phyloP scores from a whole-genome alignment of 768 basidiomycete genomes.

The Mycena sanguinolenta region DNA sequence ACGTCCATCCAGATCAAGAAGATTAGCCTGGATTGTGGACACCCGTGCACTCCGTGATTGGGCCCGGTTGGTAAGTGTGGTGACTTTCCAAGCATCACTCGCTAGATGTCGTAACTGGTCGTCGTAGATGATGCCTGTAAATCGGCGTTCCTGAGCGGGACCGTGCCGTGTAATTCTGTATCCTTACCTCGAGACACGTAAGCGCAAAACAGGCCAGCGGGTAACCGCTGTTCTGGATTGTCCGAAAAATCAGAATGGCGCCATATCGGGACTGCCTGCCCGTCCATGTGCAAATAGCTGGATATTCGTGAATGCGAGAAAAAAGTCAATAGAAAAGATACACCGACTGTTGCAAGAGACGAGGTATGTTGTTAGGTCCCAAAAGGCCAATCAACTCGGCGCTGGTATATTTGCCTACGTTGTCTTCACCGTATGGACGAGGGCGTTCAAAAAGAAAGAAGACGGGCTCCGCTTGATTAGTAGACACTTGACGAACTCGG shows the following conservation, averaged over 20 bases:
- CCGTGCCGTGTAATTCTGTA: no score
- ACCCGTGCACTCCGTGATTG: slow-evolving; percentile 36
- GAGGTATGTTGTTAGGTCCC: slow-evolving; percentile 35
- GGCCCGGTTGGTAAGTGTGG: slow-evolving; percentile 37
- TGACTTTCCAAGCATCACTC: slow-evolving; percentile 36
- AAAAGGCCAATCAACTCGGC: slow-evolving; percentile 35
- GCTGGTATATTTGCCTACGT: slow-evolving; percentile 37
- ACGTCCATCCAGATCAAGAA: slow-evolving; percentile 37
- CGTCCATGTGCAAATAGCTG: slow-evolving; percentile 37
- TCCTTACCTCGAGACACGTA: slow-evolving; percentile 30
- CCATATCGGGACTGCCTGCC: slow-evolving; percentile 36
- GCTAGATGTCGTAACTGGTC: slow-evolving; percentile 35
- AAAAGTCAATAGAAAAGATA: not conserved
- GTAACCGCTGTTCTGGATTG: slow-evolving; percentile 35
- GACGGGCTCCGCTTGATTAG: slow-evolving; percentile 34
- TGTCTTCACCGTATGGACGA: slow-evolving; percentile 36
- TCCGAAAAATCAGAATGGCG: slow-evolving; percentile 33
- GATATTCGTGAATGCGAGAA: not conserved
- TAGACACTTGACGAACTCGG: slow-evolving; percentile 37
- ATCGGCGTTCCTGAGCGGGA: no score
- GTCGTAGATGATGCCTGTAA: slow-evolving; percentile 32
- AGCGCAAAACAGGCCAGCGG: slow-evolving; percentile 36
- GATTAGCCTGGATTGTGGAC: slow-evolving; percentile 37
- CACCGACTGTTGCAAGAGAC: slow-evolving; percentile 36
- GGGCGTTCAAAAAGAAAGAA: slow-evolving; percentile 37